These are phyloP conservation scores for Mycosphaerella arachidis DNA, from an alignment of 2,329 filamentous ascomycete genomes.

Conservation along the genomic window DNA sequence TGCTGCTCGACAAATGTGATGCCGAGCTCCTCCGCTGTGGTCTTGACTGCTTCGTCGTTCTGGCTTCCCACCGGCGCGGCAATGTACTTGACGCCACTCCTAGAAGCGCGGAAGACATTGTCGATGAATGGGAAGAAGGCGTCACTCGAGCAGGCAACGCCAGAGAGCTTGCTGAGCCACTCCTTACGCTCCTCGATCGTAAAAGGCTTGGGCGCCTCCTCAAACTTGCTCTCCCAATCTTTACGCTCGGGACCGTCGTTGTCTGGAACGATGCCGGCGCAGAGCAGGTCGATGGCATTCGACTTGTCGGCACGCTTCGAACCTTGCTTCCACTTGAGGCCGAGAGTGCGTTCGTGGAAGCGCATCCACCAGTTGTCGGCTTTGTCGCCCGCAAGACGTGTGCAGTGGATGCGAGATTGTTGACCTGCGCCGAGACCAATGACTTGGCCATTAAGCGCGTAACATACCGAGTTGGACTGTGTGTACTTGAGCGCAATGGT, in stretches of 20 bases:
- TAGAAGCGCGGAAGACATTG: slow-evolving; percentile 87
- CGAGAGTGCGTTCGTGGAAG: slow-evolving; percentile 84
- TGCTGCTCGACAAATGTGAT: slow-evolving; percentile 97
- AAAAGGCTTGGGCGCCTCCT: slow-evolving; percentile 79
- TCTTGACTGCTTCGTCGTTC: slow-evolving; percentile 75
- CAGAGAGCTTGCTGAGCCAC: slow-evolving; percentile 76
- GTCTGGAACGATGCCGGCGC: slow-evolving; percentile 82
- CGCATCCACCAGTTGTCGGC: slow-evolving; percentile 99
- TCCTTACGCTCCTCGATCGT: slow-evolving; percentile 75
- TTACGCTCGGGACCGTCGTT: slow-evolving; percentile 71
- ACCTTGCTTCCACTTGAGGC: slow-evolving; percentile 94
- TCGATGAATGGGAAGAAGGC: slow-evolving; percentile 99
- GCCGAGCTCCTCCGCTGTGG: slow-evolving; percentile 83
- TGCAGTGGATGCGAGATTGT: slow-evolving; percentile 98
- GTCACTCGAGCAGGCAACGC: slow-evolving; percentile 86
- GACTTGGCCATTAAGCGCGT: slow-evolving; percentile 88
- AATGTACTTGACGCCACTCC: slow-evolving; percentile 92
- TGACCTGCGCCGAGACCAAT: slow-evolving; percentile 93
- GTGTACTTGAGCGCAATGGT: slow-evolving; percentile 99
- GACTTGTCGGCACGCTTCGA: slow-evolving; percentile 96
- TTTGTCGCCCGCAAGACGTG: slow-evolving; percentile 93
- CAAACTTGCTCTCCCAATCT: slow-evolving; percentile 83
- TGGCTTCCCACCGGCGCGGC: slow-evolving; percentile 88
- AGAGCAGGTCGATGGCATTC: slow-evolving; percentile 94
- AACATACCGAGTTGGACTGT: slow-evolving; percentile 98